phyloP scores from a whole-genome alignment of 2,329 filamentous ascomycete species.

The Scytalidium lignicola region DNA sequence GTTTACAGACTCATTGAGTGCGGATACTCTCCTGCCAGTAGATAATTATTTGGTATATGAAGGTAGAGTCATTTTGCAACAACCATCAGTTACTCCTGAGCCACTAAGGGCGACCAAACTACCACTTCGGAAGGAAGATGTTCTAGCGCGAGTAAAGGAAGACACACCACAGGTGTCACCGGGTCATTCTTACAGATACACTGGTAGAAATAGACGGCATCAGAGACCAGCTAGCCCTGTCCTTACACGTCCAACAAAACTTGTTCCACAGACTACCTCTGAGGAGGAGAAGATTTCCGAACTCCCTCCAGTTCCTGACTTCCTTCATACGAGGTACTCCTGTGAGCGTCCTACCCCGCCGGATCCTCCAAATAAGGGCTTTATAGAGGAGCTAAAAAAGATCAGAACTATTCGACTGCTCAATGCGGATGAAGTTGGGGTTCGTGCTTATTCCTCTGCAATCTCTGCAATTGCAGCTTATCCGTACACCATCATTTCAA shows the following conservation, averaged over 20 bases:
- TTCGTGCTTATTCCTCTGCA: slow-evolving; percentile 80
- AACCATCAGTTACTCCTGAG: not conserved
- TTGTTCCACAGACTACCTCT: slow-evolving; percentile 69
- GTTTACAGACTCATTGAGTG: slow-evolving; percentile 48
- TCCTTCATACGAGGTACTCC: slow-evolving; percentile 61
- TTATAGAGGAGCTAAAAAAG: slow-evolving; percentile 68
- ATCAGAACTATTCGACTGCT: slow-evolving; percentile 69
- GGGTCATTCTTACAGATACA: slow-evolving; percentile 18
- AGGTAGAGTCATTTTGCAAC: slow-evolving; percentile 29
- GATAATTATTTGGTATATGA: slow-evolving; percentile 50
- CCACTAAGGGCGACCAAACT: slow-evolving; percentile 4
- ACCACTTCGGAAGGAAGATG: slow-evolving; percentile 14
- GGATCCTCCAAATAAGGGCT: slow-evolving; percentile 65
- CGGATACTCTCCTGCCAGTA: slow-evolving; percentile 40
- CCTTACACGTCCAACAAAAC: slow-evolving; percentile 32
- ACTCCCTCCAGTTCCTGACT: slow-evolving; percentile 65
- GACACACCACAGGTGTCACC: slow-evolving; percentile 14
- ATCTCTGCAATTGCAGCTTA: slow-evolving; percentile 84
- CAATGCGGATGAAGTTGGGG: slow-evolving; percentile 70
- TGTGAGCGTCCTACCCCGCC: slow-evolving; percentile 74
- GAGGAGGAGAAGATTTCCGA: slow-evolving; percentile 60
- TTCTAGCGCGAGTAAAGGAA: slow-evolving; percentile 23
- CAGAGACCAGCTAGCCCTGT: slow-evolving; percentile 7
- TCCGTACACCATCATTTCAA: slow-evolving; percentile 38
- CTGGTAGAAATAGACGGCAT: not conserved